These are phyloP conservation scores for Cyberlindnera maritima DNA, from an alignment of 805 yeast species.

Conservation along the genomic window DNA sequence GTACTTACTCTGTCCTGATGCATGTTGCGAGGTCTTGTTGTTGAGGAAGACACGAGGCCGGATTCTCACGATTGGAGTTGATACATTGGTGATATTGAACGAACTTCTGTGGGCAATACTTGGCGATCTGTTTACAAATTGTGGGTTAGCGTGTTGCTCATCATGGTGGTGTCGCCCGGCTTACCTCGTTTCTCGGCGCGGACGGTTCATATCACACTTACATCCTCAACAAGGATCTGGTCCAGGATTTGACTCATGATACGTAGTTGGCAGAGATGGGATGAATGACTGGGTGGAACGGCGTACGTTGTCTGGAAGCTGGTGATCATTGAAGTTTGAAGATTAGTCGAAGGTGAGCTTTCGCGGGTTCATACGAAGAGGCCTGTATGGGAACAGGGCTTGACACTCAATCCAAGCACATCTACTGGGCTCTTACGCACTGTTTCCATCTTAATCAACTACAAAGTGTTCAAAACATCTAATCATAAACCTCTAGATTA, in stretches of 20 bases:
- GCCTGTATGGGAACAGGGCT: neutral
- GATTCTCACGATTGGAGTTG: slow-evolving; percentile 50
- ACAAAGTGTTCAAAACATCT: too few relatives aligned
- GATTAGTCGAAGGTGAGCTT: too few relatives aligned
- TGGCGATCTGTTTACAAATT: slow-evolving; percentile 46
- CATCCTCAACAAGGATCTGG: slow-evolving; percentile 74
- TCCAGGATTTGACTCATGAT: slow-evolving; percentile 43
- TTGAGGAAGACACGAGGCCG: slow-evolving; percentile 48
- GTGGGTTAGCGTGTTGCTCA: neutral
- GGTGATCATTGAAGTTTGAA: too few relatives aligned
- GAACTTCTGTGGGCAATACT: slow-evolving; percentile 71
- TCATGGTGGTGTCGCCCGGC: too few relatives aligned
- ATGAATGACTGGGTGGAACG: too few relatives aligned
- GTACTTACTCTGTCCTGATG: slow-evolving; percentile 42
- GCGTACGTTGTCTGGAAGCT: too few relatives aligned
- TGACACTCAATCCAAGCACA: neutral
- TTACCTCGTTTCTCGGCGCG: too few relatives aligned
- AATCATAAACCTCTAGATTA: too few relatives aligned
- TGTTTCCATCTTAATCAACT: too few relatives aligned
- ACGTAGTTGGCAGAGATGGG: neutral
- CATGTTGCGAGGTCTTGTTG: slow-evolving; percentile 61
- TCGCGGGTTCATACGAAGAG: neutral
- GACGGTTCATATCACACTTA: slow-evolving; percentile 25
- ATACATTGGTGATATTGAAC: slow-evolving; percentile 73
- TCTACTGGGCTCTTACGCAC: too few relatives aligned